Conservation (phyloP, 805 yeast species). For the Peterozyma toletana region DNA sequence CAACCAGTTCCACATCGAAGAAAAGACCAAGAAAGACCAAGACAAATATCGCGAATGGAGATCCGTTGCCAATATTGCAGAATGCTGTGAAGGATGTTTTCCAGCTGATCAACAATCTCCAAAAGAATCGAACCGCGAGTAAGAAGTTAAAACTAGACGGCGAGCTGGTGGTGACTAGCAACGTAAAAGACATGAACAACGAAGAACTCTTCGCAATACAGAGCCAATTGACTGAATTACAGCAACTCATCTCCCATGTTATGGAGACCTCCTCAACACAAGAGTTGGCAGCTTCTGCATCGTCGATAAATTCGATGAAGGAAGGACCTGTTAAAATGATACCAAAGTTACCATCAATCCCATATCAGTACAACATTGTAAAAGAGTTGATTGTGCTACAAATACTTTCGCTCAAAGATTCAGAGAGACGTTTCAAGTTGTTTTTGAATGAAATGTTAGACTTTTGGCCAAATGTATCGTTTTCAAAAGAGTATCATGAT, state of each 20-base stretch:
- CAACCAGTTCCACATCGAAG: conserved; percentile 34
- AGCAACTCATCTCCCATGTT: conserved; percentile 20
- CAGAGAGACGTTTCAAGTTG: conserved; percentile 23
- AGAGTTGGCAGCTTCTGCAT: conserved; percentile 14
- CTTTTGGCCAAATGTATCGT: conserved; percentile 41
- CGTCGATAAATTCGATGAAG: conserved; percentile 27
- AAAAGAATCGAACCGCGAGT: conserved; percentile 11
- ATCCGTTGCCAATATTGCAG: conserved; percentile 20
- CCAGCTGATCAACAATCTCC: conserved; percentile 15
- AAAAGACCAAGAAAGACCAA: conserved; percentile 24
- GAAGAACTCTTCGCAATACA: conserved; percentile 8
- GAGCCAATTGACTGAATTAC: conserved; percentile 22
- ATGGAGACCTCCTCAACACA: conserved; percentile 9
- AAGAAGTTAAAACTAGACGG: neutral
- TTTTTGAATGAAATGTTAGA: conserved; percentile 32
- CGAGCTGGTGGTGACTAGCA: neutral
- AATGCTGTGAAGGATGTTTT: conserved; percentile 18
- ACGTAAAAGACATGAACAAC: conserved; percentile 7
- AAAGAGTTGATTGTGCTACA: conserved; percentile 29
- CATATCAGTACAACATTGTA: conserved; percentile 26
- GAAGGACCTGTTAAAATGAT: conserved; percentile 24
- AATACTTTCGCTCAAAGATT: conserved; percentile 26
- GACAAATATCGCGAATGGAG: conserved; percentile 13
- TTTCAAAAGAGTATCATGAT: conserved; percentile 25
- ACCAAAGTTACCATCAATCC: conserved; percentile 27